Conservation (phyloP, 2,329 filamentous ascomycete genomes). For the Teratosphaeria nubilosa region DNA sequence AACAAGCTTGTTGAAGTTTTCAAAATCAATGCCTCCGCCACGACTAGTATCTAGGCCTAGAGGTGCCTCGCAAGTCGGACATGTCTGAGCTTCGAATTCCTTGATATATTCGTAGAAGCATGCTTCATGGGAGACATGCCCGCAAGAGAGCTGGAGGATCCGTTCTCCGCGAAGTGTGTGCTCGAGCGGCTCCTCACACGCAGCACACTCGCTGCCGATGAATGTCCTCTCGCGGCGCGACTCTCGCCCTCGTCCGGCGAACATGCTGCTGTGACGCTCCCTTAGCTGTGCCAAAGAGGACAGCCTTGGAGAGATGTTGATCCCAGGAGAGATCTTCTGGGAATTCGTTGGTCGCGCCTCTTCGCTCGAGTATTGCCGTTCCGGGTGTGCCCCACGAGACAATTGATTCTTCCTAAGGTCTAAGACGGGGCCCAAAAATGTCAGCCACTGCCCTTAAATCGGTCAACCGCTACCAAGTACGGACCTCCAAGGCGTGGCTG, state of each 20-base stretch:
- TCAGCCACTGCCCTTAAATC: conserved; percentile 9
- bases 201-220: conserved; percentile 86
- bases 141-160: conserved; percentile 89
- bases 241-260: conserved; percentile 20
- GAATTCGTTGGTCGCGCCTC: background rate
- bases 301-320: conserved; percentile 7
- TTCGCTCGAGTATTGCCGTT: conserved; percentile 5
- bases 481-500: conserved; percentile 1
- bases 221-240: conserved; percentile 83
- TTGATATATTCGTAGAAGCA: conserved; percentile 99
- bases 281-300: conserved; percentile 13
- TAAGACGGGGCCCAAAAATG: conserved; percentile 10
- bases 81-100: conserved; percentile 87
- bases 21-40: conserved; percentile 69
- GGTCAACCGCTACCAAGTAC: background rate
- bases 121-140: conserved; percentile 94
- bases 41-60: conserved; percentile 85
- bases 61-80: conserved; percentile 85
- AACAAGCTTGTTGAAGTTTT: conserved; percentile 90
- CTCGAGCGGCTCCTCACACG: conserved; percentile 93
- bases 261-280: conserved; percentile 22
- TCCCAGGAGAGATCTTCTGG: background rate
- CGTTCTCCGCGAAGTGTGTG: conserved; percentile 90
- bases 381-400: conserved; percentile 11
- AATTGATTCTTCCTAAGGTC: conserved; percentile 11